phyloP scores from a whole-genome alignment of 2,329 filamentous ascomycete genomes.

The Diaporthe amygdali region DNA sequence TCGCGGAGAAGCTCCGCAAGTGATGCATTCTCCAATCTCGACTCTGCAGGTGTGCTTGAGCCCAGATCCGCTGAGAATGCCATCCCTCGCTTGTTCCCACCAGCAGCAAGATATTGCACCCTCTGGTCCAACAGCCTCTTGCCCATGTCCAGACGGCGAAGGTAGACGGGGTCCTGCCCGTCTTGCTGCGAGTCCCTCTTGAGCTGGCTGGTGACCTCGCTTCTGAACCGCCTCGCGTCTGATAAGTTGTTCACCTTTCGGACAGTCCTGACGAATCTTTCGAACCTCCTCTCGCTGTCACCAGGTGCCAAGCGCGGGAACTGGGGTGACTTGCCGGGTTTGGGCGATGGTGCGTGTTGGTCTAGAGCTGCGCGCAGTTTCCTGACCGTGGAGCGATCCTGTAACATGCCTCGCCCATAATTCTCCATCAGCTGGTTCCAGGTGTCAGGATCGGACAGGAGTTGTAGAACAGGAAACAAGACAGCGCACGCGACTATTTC shows the following conservation, averaged over 20 bases:
- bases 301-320: constrained; percentile 82
- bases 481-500: constrained; percentile 96
- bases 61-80: constrained; percentile 30
- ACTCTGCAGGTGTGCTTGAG: constrained; percentile 47
- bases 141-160: constrained; percentile 89
- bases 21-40: constrained; percentile 74
- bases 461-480: constrained; percentile 77
- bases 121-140: constrained; percentile 90
- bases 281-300: constrained; percentile 91
- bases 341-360: constrained; percentile 88
- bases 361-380: constrained; percentile 91
- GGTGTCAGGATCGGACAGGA: constrained; percentile 89
- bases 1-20: constrained; percentile 88
- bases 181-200: constrained; percentile 82
- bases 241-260: constrained; percentile 89
- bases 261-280: constrained; percentile 90
- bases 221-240: constrained; percentile 89
- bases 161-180: constrained; percentile 82
- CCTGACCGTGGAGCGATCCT: constrained; percentile 93
- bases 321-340: constrained; percentile 64
- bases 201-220: constrained; percentile 89
- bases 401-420: constrained; percentile 82
- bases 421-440: constrained; percentile 98
- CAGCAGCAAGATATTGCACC: constrained; percentile 79
- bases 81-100: constrained; percentile 55